Conservation (phyloP, 805 yeast genomes). For the Zygosaccharomyces rouxii region DNA sequence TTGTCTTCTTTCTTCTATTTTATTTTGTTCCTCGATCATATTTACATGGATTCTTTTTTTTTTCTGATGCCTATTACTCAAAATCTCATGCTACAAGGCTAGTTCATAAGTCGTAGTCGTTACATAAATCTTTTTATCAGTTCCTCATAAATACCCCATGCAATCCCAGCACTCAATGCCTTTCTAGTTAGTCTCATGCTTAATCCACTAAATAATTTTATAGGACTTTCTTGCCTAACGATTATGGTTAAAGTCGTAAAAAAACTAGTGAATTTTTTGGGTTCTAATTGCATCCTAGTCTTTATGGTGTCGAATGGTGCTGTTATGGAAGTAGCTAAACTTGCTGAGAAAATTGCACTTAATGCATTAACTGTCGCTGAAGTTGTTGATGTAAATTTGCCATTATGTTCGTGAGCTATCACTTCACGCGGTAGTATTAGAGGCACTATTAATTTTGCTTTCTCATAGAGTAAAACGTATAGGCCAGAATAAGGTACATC, state of each 20-base stretch:
- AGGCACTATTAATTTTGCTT: slow-evolving; percentile 58
- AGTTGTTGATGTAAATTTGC: slow-evolving; percentile 35
- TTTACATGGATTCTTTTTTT: slow-evolving; percentile 2
- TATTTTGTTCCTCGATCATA: neutral
- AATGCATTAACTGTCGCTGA: slow-evolving; percentile 61
- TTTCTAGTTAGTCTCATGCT: slow-evolving; percentile 77
- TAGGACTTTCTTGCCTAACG: slow-evolving; percentile 43
- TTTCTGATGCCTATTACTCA: neutral
- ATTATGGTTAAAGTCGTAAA: slow-evolving; percentile 39
- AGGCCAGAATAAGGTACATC: slow-evolving; percentile 97
- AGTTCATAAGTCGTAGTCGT: slow-evolving; percentile 1
- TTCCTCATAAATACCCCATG: slow-evolving; percentile 97
- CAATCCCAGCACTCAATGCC: slow-evolving; percentile 88
- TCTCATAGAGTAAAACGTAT: slow-evolving; percentile 81
- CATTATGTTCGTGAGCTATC: slow-evolving; percentile 16
- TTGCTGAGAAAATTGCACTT: slow-evolving; percentile 78
- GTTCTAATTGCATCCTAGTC: slow-evolving; percentile 80
- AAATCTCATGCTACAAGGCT: neutral
- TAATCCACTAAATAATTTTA: slow-evolving; percentile 75
- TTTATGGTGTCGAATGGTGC: slow-evolving; percentile 95
- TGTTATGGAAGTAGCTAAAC: slow-evolving; percentile 75
- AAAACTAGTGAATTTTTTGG: slow-evolving; percentile 43
- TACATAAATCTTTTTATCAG: slow-evolving; percentile 44
- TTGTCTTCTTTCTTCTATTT: neutral
- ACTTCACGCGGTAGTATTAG: slow-evolving; percentile 26